Evolutionary conservation across 768 basidiomycete genomes (phyloP), one percentile per base, ranked within the genome.

Genomic region (Paxillus involutus): DNA sequence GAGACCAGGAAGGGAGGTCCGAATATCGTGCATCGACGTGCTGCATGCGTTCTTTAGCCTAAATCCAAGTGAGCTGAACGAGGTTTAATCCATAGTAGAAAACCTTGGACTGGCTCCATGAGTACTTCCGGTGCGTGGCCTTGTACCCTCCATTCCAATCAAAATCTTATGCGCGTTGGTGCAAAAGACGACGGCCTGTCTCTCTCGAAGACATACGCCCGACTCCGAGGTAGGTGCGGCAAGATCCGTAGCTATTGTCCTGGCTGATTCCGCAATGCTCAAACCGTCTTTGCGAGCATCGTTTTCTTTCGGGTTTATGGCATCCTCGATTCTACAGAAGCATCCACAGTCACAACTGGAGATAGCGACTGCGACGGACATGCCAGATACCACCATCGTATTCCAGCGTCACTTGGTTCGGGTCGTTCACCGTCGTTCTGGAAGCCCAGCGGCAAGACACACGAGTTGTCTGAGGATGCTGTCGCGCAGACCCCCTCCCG

Each of bases 241-340:
- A 3, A 19, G 11, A 12, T 9, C 35, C 11, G 16, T 36, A 44
- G 33, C 24, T 12, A 19, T 13, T 17, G 8, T 41, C n/a, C n/a
- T n/a, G n/a, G n/a, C n/a, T n/a, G n/a, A n/a, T n/a, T n/a, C n/a
- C n/a, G n/a, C n/a, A n/a, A n/a, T 89, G 11, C 63, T 91, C 58
- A 89, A 91, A 56, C 89, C 89, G 2, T 85, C 86, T 0, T 65
- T 84, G 14, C 83, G 86, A 24, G 77, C 85, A 72, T 83, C 2
- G 88, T 83, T 4, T 75, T 91, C 11, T 63, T 86, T 26, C 73
- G 62, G 16, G 14, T 37, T 14, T 44, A 61, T 1, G 69, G 69
- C 36, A 81, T 51, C 86, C 89, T 5, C 71, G 78, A 53, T 78
- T 80, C 33, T 85, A 81, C 54, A 19, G 53, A 54, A 39, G n/a